Evolutionary conservation across 345 rosid genomes (phyloP).

Genomic region (Gossypium australe): DNA sequence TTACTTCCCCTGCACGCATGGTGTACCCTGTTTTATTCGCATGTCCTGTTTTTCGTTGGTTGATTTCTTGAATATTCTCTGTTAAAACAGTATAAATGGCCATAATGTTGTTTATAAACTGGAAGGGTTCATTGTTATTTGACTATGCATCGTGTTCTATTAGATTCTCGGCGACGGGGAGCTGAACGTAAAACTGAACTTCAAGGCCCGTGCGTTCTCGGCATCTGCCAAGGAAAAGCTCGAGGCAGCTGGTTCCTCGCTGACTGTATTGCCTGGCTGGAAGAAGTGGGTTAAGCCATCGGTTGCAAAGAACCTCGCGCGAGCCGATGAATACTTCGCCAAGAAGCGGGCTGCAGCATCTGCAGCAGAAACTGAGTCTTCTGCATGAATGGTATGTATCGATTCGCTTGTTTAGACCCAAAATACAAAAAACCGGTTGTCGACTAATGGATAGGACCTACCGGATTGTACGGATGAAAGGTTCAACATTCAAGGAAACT

Average conservation of each 20-base stretch:
- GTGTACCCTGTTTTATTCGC: too few relatives aligned
- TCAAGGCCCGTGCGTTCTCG: conserved; percentile 79
- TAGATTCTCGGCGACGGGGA: conserved; percentile 86
- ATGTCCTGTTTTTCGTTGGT: not conserved
- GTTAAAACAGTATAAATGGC: not conserved
- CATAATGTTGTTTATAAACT: not conserved
- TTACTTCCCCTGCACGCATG: not conserved
- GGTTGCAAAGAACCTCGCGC: conserved; percentile 70
- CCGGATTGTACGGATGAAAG: not conserved
- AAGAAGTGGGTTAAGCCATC: conserved; percentile 94
- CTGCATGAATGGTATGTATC: conserved; percentile 14
- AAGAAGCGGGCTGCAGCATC: conserved; percentile 74
- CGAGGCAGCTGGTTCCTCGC: conserved; percentile 70
- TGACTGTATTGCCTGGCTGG: conserved; percentile 71
- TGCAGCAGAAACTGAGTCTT: conserved; percentile 38
- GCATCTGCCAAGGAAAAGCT: conserved; percentile 81
- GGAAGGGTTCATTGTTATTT: not conserved
- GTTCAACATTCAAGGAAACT: not conserved
- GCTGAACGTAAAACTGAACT: conserved; percentile 61
- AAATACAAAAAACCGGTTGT: not conserved
- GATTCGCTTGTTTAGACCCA: not conserved
- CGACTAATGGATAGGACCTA: not conserved
- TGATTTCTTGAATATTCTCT: not conserved
- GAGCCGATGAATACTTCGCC: conserved; percentile 87
- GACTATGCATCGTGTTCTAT: not conserved